A percentile compares a stretch with the other conserved stretches of the same genome.
These are phyloP conservation scores for Malus asiatica DNA, from an alignment of 306 rosid genomes.

Conservation along the genomic window DNA sequence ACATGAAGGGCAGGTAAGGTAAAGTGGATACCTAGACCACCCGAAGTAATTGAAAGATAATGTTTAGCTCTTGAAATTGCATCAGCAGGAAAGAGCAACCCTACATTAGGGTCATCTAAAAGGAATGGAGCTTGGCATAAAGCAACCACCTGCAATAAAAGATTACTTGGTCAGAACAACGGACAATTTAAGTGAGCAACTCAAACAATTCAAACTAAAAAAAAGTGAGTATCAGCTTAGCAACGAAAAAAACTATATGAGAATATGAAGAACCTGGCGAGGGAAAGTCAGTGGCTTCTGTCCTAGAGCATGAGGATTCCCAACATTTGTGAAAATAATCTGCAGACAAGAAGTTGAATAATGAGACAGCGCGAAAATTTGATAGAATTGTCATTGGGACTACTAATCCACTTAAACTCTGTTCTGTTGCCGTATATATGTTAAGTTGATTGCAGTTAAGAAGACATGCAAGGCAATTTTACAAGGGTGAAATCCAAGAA, in stretches of 20 bases:
- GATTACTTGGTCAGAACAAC: slow-evolving; percentile 15
- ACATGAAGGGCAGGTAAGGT: slow-evolving; percentile 1
- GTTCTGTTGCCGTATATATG: not conserved
- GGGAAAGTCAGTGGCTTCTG: slow-evolving; percentile 96
- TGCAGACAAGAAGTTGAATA: slow-evolving; percentile 28
- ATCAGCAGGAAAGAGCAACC: slow-evolving; percentile 92
- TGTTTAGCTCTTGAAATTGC: slow-evolving; percentile 94
- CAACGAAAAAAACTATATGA: slow-evolving; percentile 13
- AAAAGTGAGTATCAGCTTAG: not conserved
- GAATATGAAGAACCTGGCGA: slow-evolving; percentile 66
- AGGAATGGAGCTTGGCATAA: slow-evolving; percentile 98
- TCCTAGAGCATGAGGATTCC: slow-evolving; percentile 98
- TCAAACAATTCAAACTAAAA: slow-evolving; percentile 1
- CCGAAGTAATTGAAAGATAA: slow-evolving; percentile 66
- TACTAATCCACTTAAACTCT: not conserved
- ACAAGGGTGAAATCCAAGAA: slow-evolving; percentile 10
- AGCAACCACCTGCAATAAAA: slow-evolving; percentile 75
- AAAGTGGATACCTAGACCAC: slow-evolving; percentile 79
- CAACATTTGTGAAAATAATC: slow-evolving; percentile 98
- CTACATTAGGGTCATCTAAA: slow-evolving; percentile 89
- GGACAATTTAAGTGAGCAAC: not conserved
- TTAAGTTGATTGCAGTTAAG: not conserved
- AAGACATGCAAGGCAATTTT: slow-evolving; percentile 3
- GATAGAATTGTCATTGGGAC: not conserved
- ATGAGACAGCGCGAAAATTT: not conserved